Base-by-base conservation (phyloP, 2,329 filamentous ascomycete species). In the Diaporthe ampelina region DNA sequence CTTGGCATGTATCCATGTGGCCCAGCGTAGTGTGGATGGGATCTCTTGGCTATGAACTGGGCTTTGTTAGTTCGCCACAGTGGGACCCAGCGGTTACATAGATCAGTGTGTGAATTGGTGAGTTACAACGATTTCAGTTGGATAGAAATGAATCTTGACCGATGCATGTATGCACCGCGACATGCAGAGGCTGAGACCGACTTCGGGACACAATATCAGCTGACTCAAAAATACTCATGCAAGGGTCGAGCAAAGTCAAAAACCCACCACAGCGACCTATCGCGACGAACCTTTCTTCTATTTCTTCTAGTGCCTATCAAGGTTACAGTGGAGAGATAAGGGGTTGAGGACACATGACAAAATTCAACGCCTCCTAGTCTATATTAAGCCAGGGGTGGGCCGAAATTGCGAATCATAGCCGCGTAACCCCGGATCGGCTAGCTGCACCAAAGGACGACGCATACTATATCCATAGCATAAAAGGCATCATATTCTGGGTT, bases 381-480 rank as follows among this genome's bases (percentile, higher is more conserved):
- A 68, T 40, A 54, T 40, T 54, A 26, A 54, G 63, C 48, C 29
- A 54, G 45, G 63, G 63, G 32, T 40, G 26, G 32, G 9, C n/a
- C 32, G 45, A 67, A 29, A 67, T 68, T 40, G 45, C 63, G 48
- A 54, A 68, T 68, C 32, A 67, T 52, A 15, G 52, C n/a, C 45
- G 13, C 6, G 48, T 52, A 52, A n/a, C 21, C n/a, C 45, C 21
- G 21, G 21, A 26, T 37, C 7, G n/a, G 32, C 32, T 26, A 54
- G 32, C 32, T 54, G 32, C 21, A 54, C n/a, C 26, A 26, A 40
- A 26, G 40, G 63, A 40, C 32, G 24, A 29, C 40, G 19, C 10
- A 29, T 40, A 21, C 15, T 43, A 26, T 29, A 21, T 21, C 5
- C 8, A 21, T 32, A 43, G 59, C 59, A 43, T 52, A 63, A 45